Percentiles rank a stretch among this genome's conserved stretches.
These are phyloP conservation scores for Rhizophagus clarus DNA, from an alignment of 192 early-diverging fungal species.

Conservation along the genomic window DNA sequence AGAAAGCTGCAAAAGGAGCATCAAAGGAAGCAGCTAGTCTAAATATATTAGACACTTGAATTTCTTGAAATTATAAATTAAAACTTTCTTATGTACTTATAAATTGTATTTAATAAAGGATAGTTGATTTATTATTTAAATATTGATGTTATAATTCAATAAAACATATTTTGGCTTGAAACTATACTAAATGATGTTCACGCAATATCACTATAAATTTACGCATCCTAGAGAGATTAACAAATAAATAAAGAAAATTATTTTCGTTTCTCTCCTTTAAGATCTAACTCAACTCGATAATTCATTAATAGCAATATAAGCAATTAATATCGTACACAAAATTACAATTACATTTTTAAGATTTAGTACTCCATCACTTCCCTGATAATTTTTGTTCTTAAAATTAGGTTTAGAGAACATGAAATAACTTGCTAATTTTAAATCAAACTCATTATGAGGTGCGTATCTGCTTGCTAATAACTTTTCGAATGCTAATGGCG, in stretches of 20 bases:
- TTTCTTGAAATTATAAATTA: too few species aligned
- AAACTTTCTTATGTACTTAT: too few species aligned
- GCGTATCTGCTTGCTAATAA: constrained; percentile 21
- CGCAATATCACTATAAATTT: too few species aligned
- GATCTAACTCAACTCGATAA: background rate
- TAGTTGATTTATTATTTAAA: too few species aligned
- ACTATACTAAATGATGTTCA: too few species aligned
- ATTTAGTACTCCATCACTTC: background rate
- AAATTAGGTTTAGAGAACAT: constrained; percentile 9
- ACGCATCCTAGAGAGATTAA: too few species aligned
- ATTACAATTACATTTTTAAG: background rate
- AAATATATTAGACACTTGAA: background rate
- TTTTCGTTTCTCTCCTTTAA: background rate
- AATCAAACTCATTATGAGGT: background rate
- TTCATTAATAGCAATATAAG: background rate
- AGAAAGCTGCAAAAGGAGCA: constrained; percentile 37
- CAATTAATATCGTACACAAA: background rate
- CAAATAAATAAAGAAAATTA: too few species aligned
- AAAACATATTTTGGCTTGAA: too few species aligned
- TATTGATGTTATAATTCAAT: too few species aligned
- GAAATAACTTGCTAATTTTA: constrained; percentile 18
- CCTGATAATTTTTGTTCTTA: background rate
- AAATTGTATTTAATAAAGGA: too few species aligned
- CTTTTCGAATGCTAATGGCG: constrained; percentile 27
- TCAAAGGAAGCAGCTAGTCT: background rate